Base-by-base conservation (phyloP, 169 alveolate genomes). In the Toxoplasma gondii region DNA sequence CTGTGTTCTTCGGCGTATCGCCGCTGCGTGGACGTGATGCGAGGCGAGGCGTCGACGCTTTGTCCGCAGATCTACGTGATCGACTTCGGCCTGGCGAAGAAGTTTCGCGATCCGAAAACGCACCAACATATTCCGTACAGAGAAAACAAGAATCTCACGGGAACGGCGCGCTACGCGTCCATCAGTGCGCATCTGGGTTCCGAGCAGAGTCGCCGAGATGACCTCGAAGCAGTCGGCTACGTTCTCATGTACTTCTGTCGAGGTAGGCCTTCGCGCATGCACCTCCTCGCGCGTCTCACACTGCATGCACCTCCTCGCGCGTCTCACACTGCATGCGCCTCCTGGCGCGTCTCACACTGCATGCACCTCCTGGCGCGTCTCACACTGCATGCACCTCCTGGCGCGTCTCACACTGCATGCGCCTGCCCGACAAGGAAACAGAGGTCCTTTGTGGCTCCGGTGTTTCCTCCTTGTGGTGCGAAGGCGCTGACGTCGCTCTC, bases 111-210 rank as follows among this genome's bases (percentile, higher is more conserved):
- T 96, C 98, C 99, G 38, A 98, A 98, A 95, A 98, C 99, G 70
- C 98, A 97, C 95, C 99, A 98, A 95, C 99, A 99, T 96, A 99
- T 99, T 88, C 99, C 99, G 53, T 99, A 98, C 96, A 98, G 99
- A 64, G 99, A 99, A 96, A 99, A 99, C 54, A 98, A 99, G 93
- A 98, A 98, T 96, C 98, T 99, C 90, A 99, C 99, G 43, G 99
- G 99, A 24, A 99, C 99, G 22, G 99, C 99, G 41, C 98, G 99
- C 81, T 99, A 99, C 94, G 99, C 99, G 34, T 97, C 99, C 83
- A 98, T 99, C 82, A 99, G 99, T 95, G 99, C 99, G 17, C 99
- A 99, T 96, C 96, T 99, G 95, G 99, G 99, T 74, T 88, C 96
- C n/a, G 98, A 96, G 92, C 98, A 96, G 92, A 96, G 98, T 88